Base-by-base conservation (phyloP, 352 stramenopile genomes). In the Sclerospora graminicola region DNA sequence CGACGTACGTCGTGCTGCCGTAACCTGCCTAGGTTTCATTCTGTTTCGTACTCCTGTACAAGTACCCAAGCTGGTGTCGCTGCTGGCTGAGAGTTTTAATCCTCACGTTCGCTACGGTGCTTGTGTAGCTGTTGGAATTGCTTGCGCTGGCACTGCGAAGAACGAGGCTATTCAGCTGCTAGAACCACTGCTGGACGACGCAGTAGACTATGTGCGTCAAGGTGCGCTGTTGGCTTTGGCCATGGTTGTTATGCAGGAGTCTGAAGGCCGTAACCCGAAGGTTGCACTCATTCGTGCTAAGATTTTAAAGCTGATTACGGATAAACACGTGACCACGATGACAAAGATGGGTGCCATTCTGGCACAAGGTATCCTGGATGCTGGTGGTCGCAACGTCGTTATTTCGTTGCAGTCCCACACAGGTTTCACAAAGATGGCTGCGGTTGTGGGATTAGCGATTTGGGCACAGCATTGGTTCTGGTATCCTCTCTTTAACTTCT, bases 391-490 rank as follows among this genome's bases (percentile, higher is more conserved):
- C 56, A 99, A 99, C 64, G 92, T 97, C 13, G 88, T 95, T 10
- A 87, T 99, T 42, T 92, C 78, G 7, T 73, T 99, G 48, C 86
- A 96, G 61, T 98, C 92, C 18, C 78, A 95, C 44, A 95, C 87
- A 45, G 96, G 96, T 45, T 99, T 99, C 55, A 97, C 91, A 2
- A 99, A 98, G 74, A 97, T 97, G 86, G 90, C 81, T 3, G 90
- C 85, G 30, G 94, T 97, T 5, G 91, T 98, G 7, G 96, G 96
- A 24, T 58, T 99, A 21, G 92, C 89, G 4, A 69, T 99, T 29
- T 99, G 93, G 90, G 78, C 95, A 21, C 96, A 99, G 72, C 94
- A 99, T 58, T 99, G 96, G 96, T 98, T 99, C 64, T 99, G 96
- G 96, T 98, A 98, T 67, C 96, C 96, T 26, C 83, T 99, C 42